Base-by-base conservation (phyloP, 176 grass and related monocot genomes). In the Oryza rufipogon region DNA sequence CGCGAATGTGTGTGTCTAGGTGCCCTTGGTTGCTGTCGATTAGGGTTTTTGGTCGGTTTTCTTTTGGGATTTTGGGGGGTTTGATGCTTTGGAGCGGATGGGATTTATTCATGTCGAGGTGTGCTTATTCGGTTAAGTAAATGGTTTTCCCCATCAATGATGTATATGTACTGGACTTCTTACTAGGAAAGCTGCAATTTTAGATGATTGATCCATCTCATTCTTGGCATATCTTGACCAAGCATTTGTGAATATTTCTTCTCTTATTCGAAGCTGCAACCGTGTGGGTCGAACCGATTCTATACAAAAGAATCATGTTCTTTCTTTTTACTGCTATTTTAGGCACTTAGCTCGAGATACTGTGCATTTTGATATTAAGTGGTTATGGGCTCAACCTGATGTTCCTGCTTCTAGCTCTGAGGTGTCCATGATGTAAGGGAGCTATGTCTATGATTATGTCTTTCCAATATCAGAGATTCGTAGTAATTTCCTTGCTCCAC, bases 41-140 rank as follows among this genome's bases (percentile, higher is more conserved):
- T 86, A 66, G 73, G 84, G 48, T 83, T 60, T 49, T 64, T 42
- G 38, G 5, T 26, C 3, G 11, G 2, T 77, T 34, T 61, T 2
- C 11, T 25, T 8, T 64, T 22, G 49, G 69, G 17, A 36, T 39
- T 61, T 63, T 30, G 39, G 63, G 32, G 25, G 36, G n/a, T 63
- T 74, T 41, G 47, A 0, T 38, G 84, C 48, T 38, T 15, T 38
- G 69, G 41, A 30, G 22, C 11, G 56, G 44, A 36, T 25, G 41
- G 42, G 61, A 26, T 39, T 77, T 81, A 11, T 68, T 41, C 33
- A 23, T 30, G 77, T 13, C 28, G 9, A 64, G 71, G 51, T 89
- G 82, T 30, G 41, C 64, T 25, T 5, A 7, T 80, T 58, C 73
- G 16, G 75, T 61, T 16, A 4, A 78, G 16, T 11, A 78, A 47